phyloP scores from a whole-genome alignment of 306 rosid species.

The Morella rubra region DNA sequence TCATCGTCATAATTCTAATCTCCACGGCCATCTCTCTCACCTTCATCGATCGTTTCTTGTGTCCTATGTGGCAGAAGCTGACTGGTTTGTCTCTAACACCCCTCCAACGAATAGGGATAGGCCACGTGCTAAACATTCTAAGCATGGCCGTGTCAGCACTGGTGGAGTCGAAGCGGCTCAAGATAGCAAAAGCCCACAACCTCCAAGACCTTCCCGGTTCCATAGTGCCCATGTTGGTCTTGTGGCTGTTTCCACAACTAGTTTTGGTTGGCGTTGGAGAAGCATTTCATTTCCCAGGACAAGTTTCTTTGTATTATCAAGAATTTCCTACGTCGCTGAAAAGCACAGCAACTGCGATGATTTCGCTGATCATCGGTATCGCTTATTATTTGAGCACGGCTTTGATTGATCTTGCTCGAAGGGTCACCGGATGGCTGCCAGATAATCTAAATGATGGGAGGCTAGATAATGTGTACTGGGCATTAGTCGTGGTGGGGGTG shows the following conservation, averaged over 20 bases:
- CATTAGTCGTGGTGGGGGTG: conserved; percentile 29
- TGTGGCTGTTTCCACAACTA: conserved; percentile 66
- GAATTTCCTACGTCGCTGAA: conserved; percentile 50
- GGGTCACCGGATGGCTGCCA: conserved; percentile 37
- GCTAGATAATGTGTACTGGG: conserved; percentile 43
- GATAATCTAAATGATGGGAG: conserved; percentile 42
- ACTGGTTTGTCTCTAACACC: conserved; percentile 32
- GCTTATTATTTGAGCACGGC: conserved; percentile 32
- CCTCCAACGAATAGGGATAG: conserved; percentile 54
- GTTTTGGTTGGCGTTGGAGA: conserved; percentile 59
- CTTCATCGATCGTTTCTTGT: conserved; percentile 45
- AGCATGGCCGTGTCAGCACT: conserved; percentile 47
- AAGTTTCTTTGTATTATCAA: conserved; percentile 62
- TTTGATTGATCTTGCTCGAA: conserved; percentile 28
- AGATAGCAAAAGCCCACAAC: conserved; percentile 20
- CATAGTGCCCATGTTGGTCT: conserved; percentile 27
- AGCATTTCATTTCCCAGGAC: conserved; percentile 70
- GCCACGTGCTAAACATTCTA: conserved; percentile 45
- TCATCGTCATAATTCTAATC: conserved; percentile 31
- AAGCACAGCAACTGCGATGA: conserved; percentile 58
- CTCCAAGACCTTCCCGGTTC: background rate
- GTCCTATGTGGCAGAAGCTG: conserved; percentile 45
- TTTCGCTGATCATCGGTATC: conserved; percentile 8
- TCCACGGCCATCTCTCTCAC: conserved; percentile 42
- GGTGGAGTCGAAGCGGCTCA: conserved; percentile 66